Evolutionary conservation across 1,139 yeast genomes (phyloP).

Genomic region (Geotrichum candidum): DNA sequence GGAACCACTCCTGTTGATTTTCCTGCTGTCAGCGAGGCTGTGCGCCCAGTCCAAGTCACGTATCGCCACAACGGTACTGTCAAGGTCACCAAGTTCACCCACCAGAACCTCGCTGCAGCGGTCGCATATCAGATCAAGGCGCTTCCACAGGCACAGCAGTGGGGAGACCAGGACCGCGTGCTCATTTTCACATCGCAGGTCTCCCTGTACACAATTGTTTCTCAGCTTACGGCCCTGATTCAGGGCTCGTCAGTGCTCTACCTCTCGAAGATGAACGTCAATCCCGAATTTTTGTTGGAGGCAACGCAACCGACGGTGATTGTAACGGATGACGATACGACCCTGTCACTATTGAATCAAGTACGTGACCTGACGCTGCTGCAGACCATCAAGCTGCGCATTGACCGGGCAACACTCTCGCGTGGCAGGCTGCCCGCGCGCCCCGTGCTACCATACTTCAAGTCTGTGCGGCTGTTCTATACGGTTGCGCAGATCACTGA

Average conservation of each 20-base stretch:
- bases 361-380: slow-evolving; percentile 19
- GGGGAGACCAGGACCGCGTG: slow-evolving; percentile 30
- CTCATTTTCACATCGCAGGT: slow-evolving; percentile 31
- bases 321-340: slow-evolving; percentile 32
- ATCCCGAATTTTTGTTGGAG: slow-evolving; percentile 26
- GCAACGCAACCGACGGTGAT: slow-evolving; percentile 27
- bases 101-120: slow-evolving; percentile 31
- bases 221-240: slow-evolving; percentile 33
- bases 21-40: slow-evolving; percentile 3
- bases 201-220: slow-evolving; percentile 27
- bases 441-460: slow-evolving; percentile 26
- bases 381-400: slow-evolving; percentile 22
- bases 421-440: slow-evolving; percentile 29
- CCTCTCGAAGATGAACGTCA: slow-evolving; percentile 26
- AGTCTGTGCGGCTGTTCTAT: slow-evolving; percentile 30
- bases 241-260: slow-evolving; percentile 28
- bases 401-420: slow-evolving; percentile 21
- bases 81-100: slow-evolving; percentile 19
- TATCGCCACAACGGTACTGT: background rate
- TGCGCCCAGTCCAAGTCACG: background rate
- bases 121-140: slow-evolving; percentile 35
- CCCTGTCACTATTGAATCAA: slow-evolving; percentile 25
- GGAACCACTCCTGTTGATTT: background rate
- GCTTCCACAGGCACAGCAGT: slow-evolving; percentile 31
- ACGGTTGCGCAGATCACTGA: slow-evolving; percentile 21